phyloP scores from a whole-genome alignment of 352 stramenopile species.

The Phytophthora tentaculata region DNA sequence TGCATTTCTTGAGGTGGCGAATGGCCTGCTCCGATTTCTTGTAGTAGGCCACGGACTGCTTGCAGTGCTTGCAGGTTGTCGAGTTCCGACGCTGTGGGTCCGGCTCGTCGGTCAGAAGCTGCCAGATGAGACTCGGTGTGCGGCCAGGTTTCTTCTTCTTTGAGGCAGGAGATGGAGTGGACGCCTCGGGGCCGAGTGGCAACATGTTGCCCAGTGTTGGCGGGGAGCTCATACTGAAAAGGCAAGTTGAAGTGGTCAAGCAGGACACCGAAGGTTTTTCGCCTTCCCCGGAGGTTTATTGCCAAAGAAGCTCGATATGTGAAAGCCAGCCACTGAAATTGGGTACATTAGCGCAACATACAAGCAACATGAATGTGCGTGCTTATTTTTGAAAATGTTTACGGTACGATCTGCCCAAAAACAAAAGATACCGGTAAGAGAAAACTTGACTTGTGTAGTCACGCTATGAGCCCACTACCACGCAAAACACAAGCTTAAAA shows the following conservation, averaged over 20 bases:
- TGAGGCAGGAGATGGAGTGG: neutral
- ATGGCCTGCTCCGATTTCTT: constrained; percentile 89
- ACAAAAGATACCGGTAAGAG: too few relatives aligned
- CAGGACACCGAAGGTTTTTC: constrained; percentile 36
- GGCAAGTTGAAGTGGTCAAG: constrained; percentile 45
- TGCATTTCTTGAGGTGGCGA: constrained; percentile 83
- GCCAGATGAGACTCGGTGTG: constrained; percentile 78
- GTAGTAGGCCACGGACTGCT: constrained; percentile 87
- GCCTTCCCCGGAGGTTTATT: constrained; percentile 24
- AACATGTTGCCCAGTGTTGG: constrained; percentile 35
- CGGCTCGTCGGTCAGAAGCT: constrained; percentile 82
- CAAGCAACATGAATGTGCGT: neutral
- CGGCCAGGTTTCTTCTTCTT: constrained; percentile 84
- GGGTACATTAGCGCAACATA: neutral
- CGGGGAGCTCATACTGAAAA: constrained; percentile 38
- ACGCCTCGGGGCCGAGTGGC: constrained; percentile 14
- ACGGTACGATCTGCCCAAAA: too few relatives aligned
- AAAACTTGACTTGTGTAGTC: too few relatives aligned
- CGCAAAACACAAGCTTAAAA: too few relatives aligned
- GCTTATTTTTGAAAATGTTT: neutral
- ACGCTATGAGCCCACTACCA: too few relatives aligned
- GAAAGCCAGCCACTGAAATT: neutral
- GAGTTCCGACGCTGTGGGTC: constrained; percentile 81
- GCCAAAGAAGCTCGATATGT: neutral
- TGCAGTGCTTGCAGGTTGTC: constrained; percentile 84